Evolutionary conservation across 768 basidiomycete species (phyloP).

Genomic region (Infundibulicybe gibba): DNA sequence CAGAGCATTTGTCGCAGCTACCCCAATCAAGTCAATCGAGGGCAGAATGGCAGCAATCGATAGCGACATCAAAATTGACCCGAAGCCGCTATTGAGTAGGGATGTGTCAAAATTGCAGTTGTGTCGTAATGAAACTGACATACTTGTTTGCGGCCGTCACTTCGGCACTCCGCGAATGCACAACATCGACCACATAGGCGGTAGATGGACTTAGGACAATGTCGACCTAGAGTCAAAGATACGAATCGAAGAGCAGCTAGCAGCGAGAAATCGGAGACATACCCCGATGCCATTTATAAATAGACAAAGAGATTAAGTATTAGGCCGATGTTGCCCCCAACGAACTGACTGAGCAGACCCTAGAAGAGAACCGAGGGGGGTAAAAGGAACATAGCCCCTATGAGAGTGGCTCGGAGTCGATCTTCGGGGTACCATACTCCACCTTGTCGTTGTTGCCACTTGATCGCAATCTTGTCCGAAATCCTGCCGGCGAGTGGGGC

Average conservation of each 20-base stretch:
- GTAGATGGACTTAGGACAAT: not conserved
- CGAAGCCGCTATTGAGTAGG: constrained; percentile 19
- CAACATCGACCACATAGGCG: constrained; percentile 4
- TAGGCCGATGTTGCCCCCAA: constrained; percentile 24
- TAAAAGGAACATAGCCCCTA: constrained; percentile 32
- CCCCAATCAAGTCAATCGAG: constrained; percentile 38
- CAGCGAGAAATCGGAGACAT: not conserved
- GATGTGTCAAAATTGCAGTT: not conserved
- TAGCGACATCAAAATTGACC: constrained; percentile 27
- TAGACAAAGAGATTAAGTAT: constrained; percentile 12
- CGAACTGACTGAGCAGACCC: constrained; percentile 34
- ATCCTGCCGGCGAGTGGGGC: constrained; percentile 41
- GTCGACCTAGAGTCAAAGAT: constrained; percentile 32
- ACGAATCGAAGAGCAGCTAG: not conserved
- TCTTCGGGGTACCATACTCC: constrained; percentile 52
- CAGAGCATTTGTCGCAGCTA: constrained; percentile 35
- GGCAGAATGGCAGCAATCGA: constrained; percentile 35
- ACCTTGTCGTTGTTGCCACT: constrained; percentile 32
- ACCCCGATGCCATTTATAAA: constrained; percentile 10
- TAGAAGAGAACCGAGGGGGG: constrained; percentile 39
- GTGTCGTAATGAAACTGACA: not conserved
- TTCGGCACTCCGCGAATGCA: not conserved
- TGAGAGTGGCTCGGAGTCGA: constrained; percentile 36
- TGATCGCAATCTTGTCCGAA: constrained; percentile 37
- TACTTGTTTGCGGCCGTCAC: not conserved